phyloP scores from a whole-genome alignment of 2,329 filamentous ascomycete genomes.

The Trematosphaeria pertusa region DNA sequence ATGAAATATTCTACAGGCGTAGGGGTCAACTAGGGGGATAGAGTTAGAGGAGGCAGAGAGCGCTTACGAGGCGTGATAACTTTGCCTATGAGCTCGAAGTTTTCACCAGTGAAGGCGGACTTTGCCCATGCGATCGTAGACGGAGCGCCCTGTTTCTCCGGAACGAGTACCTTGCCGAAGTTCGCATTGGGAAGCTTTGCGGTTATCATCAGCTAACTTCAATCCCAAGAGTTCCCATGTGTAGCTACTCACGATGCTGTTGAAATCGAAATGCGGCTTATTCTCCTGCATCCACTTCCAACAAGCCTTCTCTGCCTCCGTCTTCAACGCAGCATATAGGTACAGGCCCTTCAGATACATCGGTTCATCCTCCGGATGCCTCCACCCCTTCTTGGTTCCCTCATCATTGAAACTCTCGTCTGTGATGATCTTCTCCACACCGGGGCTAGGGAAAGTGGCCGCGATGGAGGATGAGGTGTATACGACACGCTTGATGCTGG shows the following conservation, averaged over 20 bases:
- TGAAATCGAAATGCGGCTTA: conserved; percentile 54
- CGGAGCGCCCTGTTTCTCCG: conserved; percentile 41
- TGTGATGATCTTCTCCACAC: conserved; percentile 43
- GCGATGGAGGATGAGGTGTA: conserved; percentile 53
- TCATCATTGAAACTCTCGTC: conserved; percentile 49
- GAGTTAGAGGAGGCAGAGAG: not conserved
- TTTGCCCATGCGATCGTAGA: conserved; percentile 37
- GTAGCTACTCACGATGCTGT: conserved; percentile 40
- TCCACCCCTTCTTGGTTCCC: conserved; percentile 42
- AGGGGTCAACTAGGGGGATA: conserved; percentile 2
- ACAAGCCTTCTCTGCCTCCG: conserved; percentile 53
- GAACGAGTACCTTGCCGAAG: conserved; percentile 45
- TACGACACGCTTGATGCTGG: conserved; percentile 53
- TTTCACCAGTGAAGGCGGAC: conserved; percentile 29
- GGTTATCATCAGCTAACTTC: not conserved
- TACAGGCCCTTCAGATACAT: conserved; percentile 23
- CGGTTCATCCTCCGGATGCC: conserved; percentile 27
- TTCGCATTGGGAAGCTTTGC: conserved; percentile 43
- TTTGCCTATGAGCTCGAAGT: conserved; percentile 56
- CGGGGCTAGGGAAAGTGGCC: conserved; percentile 40
- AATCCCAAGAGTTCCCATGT: not conserved
- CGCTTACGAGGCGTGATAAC: conserved; percentile 36
- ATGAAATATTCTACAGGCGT: conserved; percentile 31
- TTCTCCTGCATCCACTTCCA: conserved; percentile 56
- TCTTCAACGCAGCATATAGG: conserved; percentile 58